Conservation (phyloP, 2,329 filamentous ascomycete genomes). For the Phialocephala sp. region DNA sequence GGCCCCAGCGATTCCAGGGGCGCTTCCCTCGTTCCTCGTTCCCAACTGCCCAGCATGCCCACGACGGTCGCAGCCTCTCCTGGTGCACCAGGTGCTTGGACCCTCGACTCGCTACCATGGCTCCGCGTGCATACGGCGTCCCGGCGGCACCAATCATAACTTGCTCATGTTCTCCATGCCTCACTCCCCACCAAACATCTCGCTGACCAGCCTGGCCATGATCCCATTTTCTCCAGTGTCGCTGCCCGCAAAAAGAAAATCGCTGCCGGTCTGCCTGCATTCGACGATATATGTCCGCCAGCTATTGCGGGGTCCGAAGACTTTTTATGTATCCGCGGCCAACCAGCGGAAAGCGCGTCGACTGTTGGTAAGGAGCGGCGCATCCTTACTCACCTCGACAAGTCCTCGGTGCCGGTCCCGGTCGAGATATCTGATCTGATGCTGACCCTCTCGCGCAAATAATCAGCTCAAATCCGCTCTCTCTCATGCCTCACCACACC, state of each 20-base stretch:
- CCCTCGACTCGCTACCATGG: slow-evolving; percentile 5
- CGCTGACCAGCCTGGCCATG: slow-evolving; percentile 3
- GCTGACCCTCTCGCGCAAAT: slow-evolving; percentile 22
- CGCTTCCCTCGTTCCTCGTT: neutral
- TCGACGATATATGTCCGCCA: slow-evolving; percentile 10
- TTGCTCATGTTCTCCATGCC: slow-evolving; percentile 14
- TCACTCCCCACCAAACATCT: slow-evolving; percentile 10
- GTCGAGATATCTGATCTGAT: slow-evolving; percentile 11
- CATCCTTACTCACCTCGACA: slow-evolving; percentile 1
- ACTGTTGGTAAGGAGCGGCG: slow-evolving; percentile 4
- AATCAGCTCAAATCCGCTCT: slow-evolving; percentile 37
- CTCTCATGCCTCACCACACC: slow-evolving; percentile 14
- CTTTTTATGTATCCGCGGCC: neutral
- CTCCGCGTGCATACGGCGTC: neutral
- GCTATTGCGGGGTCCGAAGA: slow-evolving; percentile 7
- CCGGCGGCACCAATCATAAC: slow-evolving; percentile 15
- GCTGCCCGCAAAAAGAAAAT: neutral
- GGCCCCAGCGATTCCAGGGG: neutral
- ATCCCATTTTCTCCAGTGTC: slow-evolving; percentile 10
- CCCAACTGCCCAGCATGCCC: neutral
- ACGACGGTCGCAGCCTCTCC: neutral
- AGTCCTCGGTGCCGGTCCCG: neutral
- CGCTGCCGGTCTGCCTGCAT: neutral
- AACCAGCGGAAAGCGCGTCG: slow-evolving; percentile 3
- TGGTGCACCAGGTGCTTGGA: neutral